A percentile compares a stretch with the other conserved stretches of the same genome.
Evolutionary conservation across 75 land plant genomes (phyloP).

Genomic region (Sequoiadendron giganteum): DNA sequence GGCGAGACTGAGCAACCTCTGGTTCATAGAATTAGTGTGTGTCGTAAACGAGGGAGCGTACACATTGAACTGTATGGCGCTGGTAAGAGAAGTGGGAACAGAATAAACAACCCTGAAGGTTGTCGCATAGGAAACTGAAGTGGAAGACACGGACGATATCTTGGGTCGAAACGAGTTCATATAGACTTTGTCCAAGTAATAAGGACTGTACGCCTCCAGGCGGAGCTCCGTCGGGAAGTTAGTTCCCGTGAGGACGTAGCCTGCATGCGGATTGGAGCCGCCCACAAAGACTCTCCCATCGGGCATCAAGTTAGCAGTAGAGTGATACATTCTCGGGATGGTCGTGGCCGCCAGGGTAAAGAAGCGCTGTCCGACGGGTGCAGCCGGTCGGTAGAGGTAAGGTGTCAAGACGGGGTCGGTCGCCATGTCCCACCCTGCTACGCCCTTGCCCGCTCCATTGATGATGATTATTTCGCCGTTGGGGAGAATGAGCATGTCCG

Average conservation of each 20-base stretch:
- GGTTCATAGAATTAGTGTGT: slow-evolving; percentile 56
- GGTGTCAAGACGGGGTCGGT: slow-evolving; percentile 43
- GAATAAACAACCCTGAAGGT: slow-evolving; percentile 19
- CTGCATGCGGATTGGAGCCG: slow-evolving; percentile 56
- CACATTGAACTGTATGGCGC: slow-evolving; percentile 22
- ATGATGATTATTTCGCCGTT: slow-evolving; percentile 67
- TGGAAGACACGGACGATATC: neutral
- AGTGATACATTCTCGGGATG: slow-evolving; percentile 67
- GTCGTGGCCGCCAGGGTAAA: slow-evolving; percentile 21
- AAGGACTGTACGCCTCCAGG: slow-evolving; percentile 39
- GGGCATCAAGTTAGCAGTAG: slow-evolving; percentile 43
- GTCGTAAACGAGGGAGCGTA: slow-evolving; percentile 61
- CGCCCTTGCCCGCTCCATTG: slow-evolving; percentile 58
- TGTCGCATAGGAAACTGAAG: slow-evolving; percentile 17
- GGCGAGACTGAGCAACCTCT: slow-evolving; percentile 50
- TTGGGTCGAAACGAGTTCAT: slow-evolving; percentile 13
- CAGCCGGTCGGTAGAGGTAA: slow-evolving; percentile 35
- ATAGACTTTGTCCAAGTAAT: slow-evolving; percentile 17
- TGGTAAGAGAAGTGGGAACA: neutral
- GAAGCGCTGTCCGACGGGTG: slow-evolving; percentile 18
- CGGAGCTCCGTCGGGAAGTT: slow-evolving; percentile 68
- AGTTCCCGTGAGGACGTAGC: slow-evolving; percentile 36
- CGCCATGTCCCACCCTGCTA: slow-evolving; percentile 64
- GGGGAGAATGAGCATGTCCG: slow-evolving; percentile 76
- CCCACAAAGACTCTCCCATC: slow-evolving; percentile 58